Conservation (phyloP, 2,329 filamentous ascomycete genomes). For the Beauveria varroae region DNA sequence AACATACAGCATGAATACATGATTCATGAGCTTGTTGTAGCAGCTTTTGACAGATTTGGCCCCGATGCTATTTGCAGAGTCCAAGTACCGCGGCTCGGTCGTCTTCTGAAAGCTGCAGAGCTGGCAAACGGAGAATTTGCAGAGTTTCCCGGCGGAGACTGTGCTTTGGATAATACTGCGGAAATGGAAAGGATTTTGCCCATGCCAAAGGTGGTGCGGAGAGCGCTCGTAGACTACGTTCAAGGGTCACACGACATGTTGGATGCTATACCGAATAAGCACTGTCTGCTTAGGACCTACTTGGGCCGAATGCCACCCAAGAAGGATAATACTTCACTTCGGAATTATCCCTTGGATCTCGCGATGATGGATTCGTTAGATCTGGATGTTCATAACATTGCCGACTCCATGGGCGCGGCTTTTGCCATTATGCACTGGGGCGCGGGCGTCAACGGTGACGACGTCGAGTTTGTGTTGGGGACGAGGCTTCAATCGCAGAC, state of each 20-base stretch:
- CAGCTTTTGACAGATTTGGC: conserved; percentile 11
- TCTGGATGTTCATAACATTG: conserved; percentile 12
- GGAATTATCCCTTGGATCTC: conserved; percentile 10
- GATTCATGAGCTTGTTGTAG: conserved; percentile 2
- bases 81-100: conserved; percentile 1
- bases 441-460: conserved; percentile 16
- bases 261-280: conserved; percentile 14
- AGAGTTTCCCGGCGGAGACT: conserved; percentile 10
- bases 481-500: background rate
- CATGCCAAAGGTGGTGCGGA: conserved; percentile 16
- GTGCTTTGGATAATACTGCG: background rate
- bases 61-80: background rate
- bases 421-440: conserved; percentile 19
- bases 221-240: conserved; percentile 13
- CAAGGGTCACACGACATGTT: conserved; percentile 12
- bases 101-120: background rate
- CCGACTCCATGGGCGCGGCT: conserved; percentile 15
- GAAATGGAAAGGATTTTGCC: conserved; percentile 17
- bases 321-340: background rate
- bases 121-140: background rate
- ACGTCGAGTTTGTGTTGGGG: conserved; percentile 18
- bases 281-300: conserved; percentile 17
- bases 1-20: conserved; percentile 11
- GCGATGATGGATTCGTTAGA: conserved; percentile 9
- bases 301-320: conserved; percentile 11